Percentiles rank a stretch among this genome's conserved stretches.
Conservation (phyloP, 176 grass and related monocot species). For the maize (Zea mays) region DNA sequence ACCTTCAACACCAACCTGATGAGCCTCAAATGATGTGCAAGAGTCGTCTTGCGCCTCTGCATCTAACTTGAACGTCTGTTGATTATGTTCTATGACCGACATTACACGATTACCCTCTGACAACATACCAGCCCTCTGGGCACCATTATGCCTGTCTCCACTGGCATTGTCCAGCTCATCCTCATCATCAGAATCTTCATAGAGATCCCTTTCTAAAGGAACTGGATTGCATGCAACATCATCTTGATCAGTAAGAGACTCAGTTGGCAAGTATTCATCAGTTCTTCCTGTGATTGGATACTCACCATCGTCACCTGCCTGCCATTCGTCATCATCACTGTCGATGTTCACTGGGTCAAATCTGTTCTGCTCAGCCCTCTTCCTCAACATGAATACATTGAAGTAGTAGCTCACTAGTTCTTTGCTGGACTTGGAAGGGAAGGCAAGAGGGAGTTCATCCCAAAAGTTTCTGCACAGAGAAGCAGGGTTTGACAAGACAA, state of each 20-base stretch:
- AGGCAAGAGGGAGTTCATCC: conserved; percentile 63
- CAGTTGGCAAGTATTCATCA: conserved; percentile 63
- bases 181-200: conserved; percentile 51
- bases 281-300: conserved; percentile 37
- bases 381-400: conserved; percentile 89
- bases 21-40: conserved; percentile 73
- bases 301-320: conserved; percentile 56
- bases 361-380: conserved; percentile 81
- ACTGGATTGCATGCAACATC: conserved; percentile 44
- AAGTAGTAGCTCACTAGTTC: conserved; percentile 88
- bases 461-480: conserved; percentile 73
- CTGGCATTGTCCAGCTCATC: conserved; percentile 31
- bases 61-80: conserved; percentile 29
- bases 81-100: conserved; percentile 25
- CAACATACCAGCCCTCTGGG: background rate
- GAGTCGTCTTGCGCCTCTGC: conserved; percentile 68
- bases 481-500: conserved; percentile 65
- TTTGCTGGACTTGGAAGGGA: conserved; percentile 60
- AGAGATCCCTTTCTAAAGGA: conserved; percentile 16
- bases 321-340: conserved; percentile 90
- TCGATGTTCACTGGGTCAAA: conserved; percentile 68
- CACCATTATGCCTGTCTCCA: conserved; percentile 6
- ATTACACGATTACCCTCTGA: conserved; percentile 8
- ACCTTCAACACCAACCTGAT: conserved; percentile 29
- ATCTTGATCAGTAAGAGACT: conserved; percentile 64